Base-by-base conservation (phyloP, 2,329 filamentous ascomycete species). In the Mycosphaerella sp. region DNA sequence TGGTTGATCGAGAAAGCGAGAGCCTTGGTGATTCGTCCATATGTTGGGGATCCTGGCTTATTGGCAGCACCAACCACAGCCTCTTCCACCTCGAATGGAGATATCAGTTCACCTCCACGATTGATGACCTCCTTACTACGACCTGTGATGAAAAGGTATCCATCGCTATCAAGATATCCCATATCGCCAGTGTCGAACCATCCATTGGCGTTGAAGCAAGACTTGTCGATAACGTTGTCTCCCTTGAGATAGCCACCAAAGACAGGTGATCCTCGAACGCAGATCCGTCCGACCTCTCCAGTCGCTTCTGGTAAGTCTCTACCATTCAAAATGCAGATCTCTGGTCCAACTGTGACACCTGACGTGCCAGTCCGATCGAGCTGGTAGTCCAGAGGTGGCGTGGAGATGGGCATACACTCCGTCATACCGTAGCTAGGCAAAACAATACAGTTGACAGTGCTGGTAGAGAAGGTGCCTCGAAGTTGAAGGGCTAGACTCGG, bases 351-450 rank as follows among this genome's bases (percentile, higher is more conserved):
- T 25, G 70, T 72, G 42, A 77, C 63, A 21, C 78, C 78, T 1
- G 77, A 80, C 2, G 78, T 79, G 2, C 77, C 78, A 37, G 73
- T 68, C 3, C 75, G 73, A 48, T 79, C 75, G 4, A 80, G 68
- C 25, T 66, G 64, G 58, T 80, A 80, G 54, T 73, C 62, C n/a
- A 78, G 64, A 0, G 76, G 77, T 1, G 78, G 78, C 2, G 76
- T 78, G 2, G 75, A 77, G 41, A 80, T 79, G 0, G 77, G 78
- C 75, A 79, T 79, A 57, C 77, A 80, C 66, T 80, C 78, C 1
- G 78, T 81, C 78, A 81, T 80, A 14, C 77, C 78, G 57, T 81
- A 80, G 55, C 76, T 79, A 2, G 78, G 78, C 14, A 81, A 68
- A 2, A 81, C 73, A 2, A 70, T 70, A 50, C 75, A 78, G 9